phyloP scores from a whole-genome alignment of 768 basidiomycete species.

The Lactarius tabidus region DNA sequence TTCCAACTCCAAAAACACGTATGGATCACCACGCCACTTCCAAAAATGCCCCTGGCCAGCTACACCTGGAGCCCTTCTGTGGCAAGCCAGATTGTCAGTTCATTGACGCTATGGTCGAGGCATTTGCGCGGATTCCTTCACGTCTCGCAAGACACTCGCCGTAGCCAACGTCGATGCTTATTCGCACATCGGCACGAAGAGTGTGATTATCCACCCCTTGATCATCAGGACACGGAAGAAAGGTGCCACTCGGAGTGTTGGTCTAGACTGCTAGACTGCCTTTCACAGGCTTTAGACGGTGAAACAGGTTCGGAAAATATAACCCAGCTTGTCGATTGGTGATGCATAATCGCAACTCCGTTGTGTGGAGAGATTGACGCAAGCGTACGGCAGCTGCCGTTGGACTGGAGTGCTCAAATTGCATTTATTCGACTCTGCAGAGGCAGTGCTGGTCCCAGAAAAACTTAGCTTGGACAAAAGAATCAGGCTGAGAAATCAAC shows the following conservation, averaged over 20 bases:
- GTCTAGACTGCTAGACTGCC: slow-evolving; percentile 46
- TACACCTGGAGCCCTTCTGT: slow-evolving; percentile 81
- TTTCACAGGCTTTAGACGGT: slow-evolving; percentile 42
- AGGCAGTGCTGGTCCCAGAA: slow-evolving; percentile 14
- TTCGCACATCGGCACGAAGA: slow-evolving; percentile 88
- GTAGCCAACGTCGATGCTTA: slow-evolving; percentile 76
- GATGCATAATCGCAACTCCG: not conserved
- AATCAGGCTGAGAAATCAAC: too few species aligned
- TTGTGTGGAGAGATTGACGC: slow-evolving; percentile 9
- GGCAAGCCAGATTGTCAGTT: slow-evolving; percentile 90
- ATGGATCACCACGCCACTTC: slow-evolving; percentile 6
- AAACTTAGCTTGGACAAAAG: too few species aligned
- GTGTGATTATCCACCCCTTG: slow-evolving; percentile 86
- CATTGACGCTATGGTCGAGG: slow-evolving; percentile 64
- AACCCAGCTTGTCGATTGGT: slow-evolving; percentile 34
- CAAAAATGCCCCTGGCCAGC: slow-evolving; percentile 25
- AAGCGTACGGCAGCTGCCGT: slow-evolving; percentile 15
- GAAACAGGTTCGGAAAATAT: slow-evolving; percentile 39
- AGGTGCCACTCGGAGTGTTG: slow-evolving; percentile 38
- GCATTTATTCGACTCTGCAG: not conserved
- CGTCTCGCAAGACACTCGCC: slow-evolving; percentile 51
- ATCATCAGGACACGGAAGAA: slow-evolving; percentile 35
- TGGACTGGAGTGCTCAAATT: not conserved
- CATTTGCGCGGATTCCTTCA: slow-evolving; percentile 80
- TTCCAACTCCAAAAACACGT: slow-evolving; percentile 44